Conservation (phyloP, 768 basidiomycete genomes). For the Xerocomellus intermedius region DNA sequence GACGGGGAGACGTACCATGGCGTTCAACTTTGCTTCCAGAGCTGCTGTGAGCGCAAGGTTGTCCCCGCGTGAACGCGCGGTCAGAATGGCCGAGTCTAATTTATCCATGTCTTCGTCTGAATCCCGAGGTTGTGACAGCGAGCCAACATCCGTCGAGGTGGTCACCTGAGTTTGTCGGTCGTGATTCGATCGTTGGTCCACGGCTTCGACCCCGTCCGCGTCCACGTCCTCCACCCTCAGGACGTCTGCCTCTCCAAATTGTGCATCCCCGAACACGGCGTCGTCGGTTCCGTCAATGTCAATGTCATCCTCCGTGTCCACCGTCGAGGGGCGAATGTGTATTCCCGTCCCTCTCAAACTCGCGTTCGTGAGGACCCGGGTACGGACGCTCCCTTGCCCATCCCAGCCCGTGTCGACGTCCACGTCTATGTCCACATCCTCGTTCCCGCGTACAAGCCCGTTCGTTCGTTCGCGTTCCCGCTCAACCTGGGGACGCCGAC, state of each 20-base stretch:
- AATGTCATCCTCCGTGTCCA: constrained; percentile 76
- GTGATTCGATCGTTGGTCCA: constrained; percentile 16
- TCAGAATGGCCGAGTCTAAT: constrained; percentile 47
- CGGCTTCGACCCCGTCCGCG: neutral
- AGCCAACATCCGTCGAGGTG: neutral
- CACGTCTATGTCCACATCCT: constrained; percentile 30
- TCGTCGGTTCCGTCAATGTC: constrained; percentile 80
- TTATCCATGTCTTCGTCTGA: constrained; percentile 40
- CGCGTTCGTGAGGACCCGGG: constrained; percentile 35
- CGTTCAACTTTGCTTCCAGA: constrained; percentile 59
- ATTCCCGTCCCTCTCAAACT: constrained; percentile 64
- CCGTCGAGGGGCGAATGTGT: constrained; percentile 51
- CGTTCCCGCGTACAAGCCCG: constrained; percentile 34
- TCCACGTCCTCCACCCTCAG: constrained; percentile 36
- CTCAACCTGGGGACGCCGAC: constrained; percentile 36
- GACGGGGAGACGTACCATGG: constrained; percentile 46
- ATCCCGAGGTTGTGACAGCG: neutral
- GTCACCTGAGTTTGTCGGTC: constrained; percentile 38
- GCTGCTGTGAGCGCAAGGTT: constrained; percentile 48
- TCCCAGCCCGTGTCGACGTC: constrained; percentile 39
- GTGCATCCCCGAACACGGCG: constrained; percentile 60
- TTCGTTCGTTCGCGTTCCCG: constrained; percentile 22
- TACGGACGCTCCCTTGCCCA: constrained; percentile 42
- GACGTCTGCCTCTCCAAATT: constrained; percentile 77
- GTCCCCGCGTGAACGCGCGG: constrained; percentile 50